Evolutionary conservation across 257 asterid genomes (phyloP).

Genomic region (Ballota nigra): DNA sequence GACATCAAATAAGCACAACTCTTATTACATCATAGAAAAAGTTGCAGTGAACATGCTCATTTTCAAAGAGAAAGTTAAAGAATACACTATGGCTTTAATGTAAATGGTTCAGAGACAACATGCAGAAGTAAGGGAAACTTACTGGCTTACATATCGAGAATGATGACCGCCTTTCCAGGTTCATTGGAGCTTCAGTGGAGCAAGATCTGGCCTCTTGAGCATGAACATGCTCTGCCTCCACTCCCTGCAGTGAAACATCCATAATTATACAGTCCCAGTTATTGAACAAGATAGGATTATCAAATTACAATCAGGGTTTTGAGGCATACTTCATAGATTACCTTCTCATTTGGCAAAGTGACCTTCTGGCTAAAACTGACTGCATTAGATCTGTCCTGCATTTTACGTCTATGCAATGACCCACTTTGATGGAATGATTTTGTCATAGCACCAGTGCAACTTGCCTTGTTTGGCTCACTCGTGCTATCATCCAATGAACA

Average conservation of each 20-base stretch:
- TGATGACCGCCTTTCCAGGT: constrained; percentile 29
- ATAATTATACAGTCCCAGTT: constrained; percentile 24
- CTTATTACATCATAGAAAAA: neutral
- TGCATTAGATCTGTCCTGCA: constrained; percentile 35
- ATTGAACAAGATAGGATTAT: constrained; percentile 15
- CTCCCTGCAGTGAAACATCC: constrained; percentile 43
- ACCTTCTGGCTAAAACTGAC: constrained; percentile 47
- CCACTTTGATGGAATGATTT: constrained; percentile 47
- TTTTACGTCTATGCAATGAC: constrained; percentile 40
- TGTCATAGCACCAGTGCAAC: constrained; percentile 46
- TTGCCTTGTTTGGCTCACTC: constrained; percentile 38
- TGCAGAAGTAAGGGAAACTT: constrained; percentile 29
- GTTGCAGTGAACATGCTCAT: neutral
- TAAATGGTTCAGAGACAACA: neutral
- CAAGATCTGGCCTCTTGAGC: constrained; percentile 34
- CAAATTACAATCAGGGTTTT: constrained; percentile 4
- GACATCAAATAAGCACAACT: constrained; percentile 1
- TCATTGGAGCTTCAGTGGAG: constrained; percentile 30
- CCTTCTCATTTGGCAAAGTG: constrained; percentile 50
- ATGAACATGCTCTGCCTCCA: constrained; percentile 38
- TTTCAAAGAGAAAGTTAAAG: neutral
- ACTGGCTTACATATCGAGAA: constrained; percentile 43
- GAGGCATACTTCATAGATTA: constrained; percentile 29
- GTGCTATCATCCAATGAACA: constrained; percentile 49
- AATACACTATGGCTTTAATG: neutral